Percentiles rank a stretch among this genome's conserved stretches.
Conservation (phyloP, 2,329 filamentous ascomycete genomes). For the Dendryphion nanum region DNA sequence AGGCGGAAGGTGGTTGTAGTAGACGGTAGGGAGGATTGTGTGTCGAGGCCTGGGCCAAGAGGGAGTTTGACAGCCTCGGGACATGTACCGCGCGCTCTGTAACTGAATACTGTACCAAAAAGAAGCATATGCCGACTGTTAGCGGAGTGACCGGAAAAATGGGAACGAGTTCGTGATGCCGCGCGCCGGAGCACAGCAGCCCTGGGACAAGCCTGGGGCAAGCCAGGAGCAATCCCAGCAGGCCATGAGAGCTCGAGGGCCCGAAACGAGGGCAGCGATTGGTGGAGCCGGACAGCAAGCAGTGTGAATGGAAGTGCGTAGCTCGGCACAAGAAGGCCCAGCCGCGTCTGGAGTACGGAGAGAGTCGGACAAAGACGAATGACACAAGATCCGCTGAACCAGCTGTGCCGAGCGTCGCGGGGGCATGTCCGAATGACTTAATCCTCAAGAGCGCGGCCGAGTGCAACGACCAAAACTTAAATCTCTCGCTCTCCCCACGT, state of each 20-base stretch:
- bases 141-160: conserved; percentile 20
- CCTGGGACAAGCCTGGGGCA: conserved; percentile 1
- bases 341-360: conserved; percentile 23
- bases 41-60: not conserved
- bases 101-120: conserved; percentile 25
- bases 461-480: conserved; percentile 9
- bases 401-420: conserved; percentile 24
- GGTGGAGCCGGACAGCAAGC: too few species aligned
- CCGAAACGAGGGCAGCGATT: conserved; percentile 7
- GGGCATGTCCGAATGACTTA: conserved; percentile 20
- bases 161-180: conserved; percentile 15
- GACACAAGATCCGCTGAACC: conserved; percentile 5
- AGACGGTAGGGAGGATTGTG: not conserved
- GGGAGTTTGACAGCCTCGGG: not conserved
- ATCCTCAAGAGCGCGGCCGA: conserved; percentile 37
- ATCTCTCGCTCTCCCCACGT: conserved; percentile 14
- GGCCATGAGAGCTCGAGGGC: not conserved
- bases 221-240: too few species aligned
- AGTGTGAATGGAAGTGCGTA: conserved; percentile 6
- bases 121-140: conserved; percentile 11
- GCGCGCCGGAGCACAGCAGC: conserved; percentile 18
- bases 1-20: not conserved
- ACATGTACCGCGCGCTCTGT: conserved; percentile 16
- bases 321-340: conserved; percentile 24
- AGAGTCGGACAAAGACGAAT: conserved; percentile 28